phyloP scores from a whole-genome alignment of 2,329 filamentous ascomycete genomes.

The Malbranchea cinnamomea region DNA sequence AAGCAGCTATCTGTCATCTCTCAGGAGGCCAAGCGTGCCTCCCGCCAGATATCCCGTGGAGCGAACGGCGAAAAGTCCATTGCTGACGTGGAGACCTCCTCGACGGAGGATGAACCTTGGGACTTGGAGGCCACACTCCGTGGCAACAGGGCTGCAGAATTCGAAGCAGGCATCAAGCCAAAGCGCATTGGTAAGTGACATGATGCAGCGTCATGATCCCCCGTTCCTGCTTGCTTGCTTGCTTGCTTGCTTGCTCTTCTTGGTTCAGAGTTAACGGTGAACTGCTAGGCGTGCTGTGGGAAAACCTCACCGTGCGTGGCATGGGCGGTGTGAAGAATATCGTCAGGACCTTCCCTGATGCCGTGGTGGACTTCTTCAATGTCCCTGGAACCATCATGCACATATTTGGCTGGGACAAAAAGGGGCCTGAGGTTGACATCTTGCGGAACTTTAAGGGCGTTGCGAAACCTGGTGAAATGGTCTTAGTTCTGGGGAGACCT shows the following conservation, averaged over 20 bases:
- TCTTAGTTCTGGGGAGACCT: constrained; percentile 64
- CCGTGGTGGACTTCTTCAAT: constrained; percentile 63
- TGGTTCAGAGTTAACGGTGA: background rate
- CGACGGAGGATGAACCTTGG: constrained; percentile 43
- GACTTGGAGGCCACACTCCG: constrained; percentile 62
- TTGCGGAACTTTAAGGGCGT: constrained; percentile 49
- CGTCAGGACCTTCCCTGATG: constrained; percentile 61
- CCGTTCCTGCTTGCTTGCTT: background rate
- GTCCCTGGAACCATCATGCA: constrained; percentile 49
- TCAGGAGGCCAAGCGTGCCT: constrained; percentile 21
- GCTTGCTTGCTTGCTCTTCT: background rate
- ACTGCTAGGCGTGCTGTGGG: constrained; percentile 52
- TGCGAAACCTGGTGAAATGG: constrained; percentile 73
- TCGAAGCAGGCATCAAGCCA: constrained; percentile 60
- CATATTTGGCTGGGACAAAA: constrained; percentile 50
- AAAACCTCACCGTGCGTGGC: constrained; percentile 60
- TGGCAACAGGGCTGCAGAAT: constrained; percentile 55
- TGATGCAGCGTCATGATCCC: background rate
- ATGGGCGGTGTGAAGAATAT: constrained; percentile 60
- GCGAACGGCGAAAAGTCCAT: constrained; percentile 14
- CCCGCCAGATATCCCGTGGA: constrained; percentile 18
- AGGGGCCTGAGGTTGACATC: constrained; percentile 57
- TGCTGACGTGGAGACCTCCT: constrained; percentile 40
- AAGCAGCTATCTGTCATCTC: constrained; percentile 25
- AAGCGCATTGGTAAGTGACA: constrained; percentile 50